Base-by-base conservation (phyloP, 768 basidiomycete species). In the Amyloporia xantha region DNA sequence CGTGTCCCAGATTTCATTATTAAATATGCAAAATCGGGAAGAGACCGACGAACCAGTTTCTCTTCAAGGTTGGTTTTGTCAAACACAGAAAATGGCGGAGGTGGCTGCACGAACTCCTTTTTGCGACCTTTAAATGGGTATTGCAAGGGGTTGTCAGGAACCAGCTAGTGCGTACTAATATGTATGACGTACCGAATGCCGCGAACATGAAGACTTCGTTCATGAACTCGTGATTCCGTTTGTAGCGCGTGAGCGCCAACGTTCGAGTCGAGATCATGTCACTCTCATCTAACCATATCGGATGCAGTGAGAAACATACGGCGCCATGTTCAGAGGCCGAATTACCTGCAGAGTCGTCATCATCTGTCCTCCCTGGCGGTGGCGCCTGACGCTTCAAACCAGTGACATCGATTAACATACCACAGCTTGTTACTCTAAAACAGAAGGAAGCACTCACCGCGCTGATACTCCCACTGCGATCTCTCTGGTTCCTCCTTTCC, bases 161-260 rank as follows among this genome's bases (percentile, higher is more conserved):
- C n/a, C n/a, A n/a, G n/a, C n/a, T n/a, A n/a, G 1, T 17, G 25
- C 30, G 25, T 15, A 15, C 43, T n/a, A n/a, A n/a, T n/a, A n/a
- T n/a, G n/a, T n/a, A n/a, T n/a, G 15, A 41, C 64, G 41, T 30
- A 66, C 87, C 79, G 57, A 79, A 84, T 1, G 83, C 84, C 20
- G 88, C 87, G 54, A 78, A 75, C 54, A 72, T 73, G 64, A 91
- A 90, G 1, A 91, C 83, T 37, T 84, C 84, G 59, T 84, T 84
- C 87, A 91, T 91, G 51, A 84, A 70, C 38, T 89, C 88, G 58
- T 91, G 86, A 58, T 91, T 91, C 5, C 87, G 79, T 54, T 74
- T 77, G 59, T 89, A 91, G 28, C 88, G 74, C 15, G 80, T 76
- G 28, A 85, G 58, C 5, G 89, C 84, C 13, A 90, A 71, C 2